Base-by-base conservation (phyloP, 2,329 filamentous ascomycete species). In the Claviceps cyperi region DNA sequence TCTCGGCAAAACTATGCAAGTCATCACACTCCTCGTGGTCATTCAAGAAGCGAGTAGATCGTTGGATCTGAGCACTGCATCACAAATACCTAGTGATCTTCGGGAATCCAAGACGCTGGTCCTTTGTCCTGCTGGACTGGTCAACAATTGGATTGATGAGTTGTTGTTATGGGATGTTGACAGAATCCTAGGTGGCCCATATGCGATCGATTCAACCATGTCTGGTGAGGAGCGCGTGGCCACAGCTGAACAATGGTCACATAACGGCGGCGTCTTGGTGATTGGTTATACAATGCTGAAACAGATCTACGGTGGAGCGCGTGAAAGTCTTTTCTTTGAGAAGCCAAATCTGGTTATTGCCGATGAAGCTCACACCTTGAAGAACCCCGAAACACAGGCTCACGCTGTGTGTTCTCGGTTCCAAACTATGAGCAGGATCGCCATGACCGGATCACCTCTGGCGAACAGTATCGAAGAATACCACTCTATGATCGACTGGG, bases 1-100 rank as follows among this genome's bases (percentile, higher is more conserved):
- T 1, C 68, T 95, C 2, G 89, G 89, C 15, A 96, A 95, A 68
- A 94, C 89, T 0, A 88, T 94, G 82, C 89, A 95, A 67, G 78
- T 88, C 5, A 87, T 95, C 52, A 85, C 87, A 0, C 69, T 95
- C n/a, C 74, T 96, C 5, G 75, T 85, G 15, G 81, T 86, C 0
- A 77, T 95, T 53, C 73, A 80, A 4, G 76, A 86, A 56, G 78
- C 86, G 3, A 73, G 79, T 4, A 61, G 62, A 19, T 90, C 84
- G 0, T 32, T 62, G 0, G 76, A 89, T 49, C 63, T 67, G 0
- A 63, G 69, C 0, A 67, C 91, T 5, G 66, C 65, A 3, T 68
- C 69, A 0, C 87, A 94, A 62, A 76, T 96, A 35, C 88, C 90
- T 0, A 54, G 71, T 13, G 69, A 76, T 38, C 68, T 95, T 46